Evolutionary conservation across 2,329 filamentous ascomycete species (phyloP), one percentile per base, ranked within the genome.

Genomic region (Aspergillus tamarii): DNA sequence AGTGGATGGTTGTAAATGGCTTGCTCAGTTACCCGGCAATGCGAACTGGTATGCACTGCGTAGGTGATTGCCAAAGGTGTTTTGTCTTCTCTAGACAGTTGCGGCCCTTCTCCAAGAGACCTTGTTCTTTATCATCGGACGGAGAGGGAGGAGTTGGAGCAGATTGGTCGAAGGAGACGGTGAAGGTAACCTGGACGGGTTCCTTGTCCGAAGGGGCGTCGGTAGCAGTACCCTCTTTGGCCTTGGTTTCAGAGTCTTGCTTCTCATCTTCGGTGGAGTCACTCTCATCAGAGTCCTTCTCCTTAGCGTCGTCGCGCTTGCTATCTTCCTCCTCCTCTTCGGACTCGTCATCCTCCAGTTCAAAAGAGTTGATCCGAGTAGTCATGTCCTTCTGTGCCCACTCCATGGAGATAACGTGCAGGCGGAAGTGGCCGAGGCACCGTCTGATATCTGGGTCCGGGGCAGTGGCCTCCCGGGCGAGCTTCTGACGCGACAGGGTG

Each of bases 311-410:
- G 16, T 67, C 66, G 28, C 64, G 32, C 43, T 64, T n/a, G 19
- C 55, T 32, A n/a, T 61, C 46, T 53, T 68, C 56, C 43, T 70
- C 55, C 56, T 67, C 60, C 16, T 67, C 63, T 45, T 76, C 74
- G 14, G 72, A 72, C 64, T 74, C 72, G 26, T 76, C 74, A 36
- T 74, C 72, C 60, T 77, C 75, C 32, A 76, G 70, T n/a, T 76
- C 75, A 12, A 76, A 74, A 9, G 75, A 74, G 62, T 74, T 76
- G 65, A 77, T 76, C 36, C 74, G 72, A 39, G 74, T 72, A 26
- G 74, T 74, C 72, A 76, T 75, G 21, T 77, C 75, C 53, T 75
- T 73, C 60, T 77, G 74, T 0, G 74, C 73, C 74, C 73, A 76
- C 48, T 72, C 66, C 57, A 77, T 72, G 1, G 75, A 76, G 50